Conservation (phyloP, 441 rosid species). For the Capsella rubella region DNA sequence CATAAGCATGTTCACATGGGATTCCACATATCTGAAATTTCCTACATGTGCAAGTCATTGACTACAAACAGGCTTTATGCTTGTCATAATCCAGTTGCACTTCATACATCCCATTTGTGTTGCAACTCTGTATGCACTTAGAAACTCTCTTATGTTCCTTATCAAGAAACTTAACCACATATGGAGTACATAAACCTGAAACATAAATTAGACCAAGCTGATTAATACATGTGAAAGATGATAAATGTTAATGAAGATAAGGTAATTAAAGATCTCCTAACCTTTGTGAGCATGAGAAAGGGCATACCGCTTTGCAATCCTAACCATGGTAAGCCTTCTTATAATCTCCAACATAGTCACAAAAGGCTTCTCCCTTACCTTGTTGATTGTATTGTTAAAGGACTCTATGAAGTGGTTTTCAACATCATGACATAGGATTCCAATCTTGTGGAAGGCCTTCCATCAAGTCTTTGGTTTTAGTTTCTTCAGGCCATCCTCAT, state of each 20-base stretch:
- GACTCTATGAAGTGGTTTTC: neutral
- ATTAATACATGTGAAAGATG: no score
- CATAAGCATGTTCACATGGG: neutral
- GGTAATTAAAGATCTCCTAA: neutral
- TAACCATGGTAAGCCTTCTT: neutral
- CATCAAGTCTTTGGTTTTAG: neutral
- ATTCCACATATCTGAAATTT: neutral
- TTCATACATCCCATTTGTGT: neutral
- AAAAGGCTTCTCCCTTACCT: neutral
- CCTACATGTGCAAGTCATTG: neutral
- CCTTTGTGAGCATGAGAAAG: neutral
- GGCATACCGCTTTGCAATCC: neutral
- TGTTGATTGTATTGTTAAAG: neutral
- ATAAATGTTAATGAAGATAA: no score
- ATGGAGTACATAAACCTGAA: neutral
- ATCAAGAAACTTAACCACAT: neutral
- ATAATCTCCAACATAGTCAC: neutral
- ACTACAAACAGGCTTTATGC: neutral
- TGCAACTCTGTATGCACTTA: fast-evolving
- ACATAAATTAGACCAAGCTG: no score
- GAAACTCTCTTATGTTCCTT: neutral
- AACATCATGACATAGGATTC: neutral
- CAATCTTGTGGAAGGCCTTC: neutral
- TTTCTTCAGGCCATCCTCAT: neutral
- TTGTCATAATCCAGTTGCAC: no score